These are phyloP conservation scores for Proliferodiscus dingleyae DNA, from an alignment of 2,329 filamentous ascomycete genomes.

Conservation along the genomic window DNA sequence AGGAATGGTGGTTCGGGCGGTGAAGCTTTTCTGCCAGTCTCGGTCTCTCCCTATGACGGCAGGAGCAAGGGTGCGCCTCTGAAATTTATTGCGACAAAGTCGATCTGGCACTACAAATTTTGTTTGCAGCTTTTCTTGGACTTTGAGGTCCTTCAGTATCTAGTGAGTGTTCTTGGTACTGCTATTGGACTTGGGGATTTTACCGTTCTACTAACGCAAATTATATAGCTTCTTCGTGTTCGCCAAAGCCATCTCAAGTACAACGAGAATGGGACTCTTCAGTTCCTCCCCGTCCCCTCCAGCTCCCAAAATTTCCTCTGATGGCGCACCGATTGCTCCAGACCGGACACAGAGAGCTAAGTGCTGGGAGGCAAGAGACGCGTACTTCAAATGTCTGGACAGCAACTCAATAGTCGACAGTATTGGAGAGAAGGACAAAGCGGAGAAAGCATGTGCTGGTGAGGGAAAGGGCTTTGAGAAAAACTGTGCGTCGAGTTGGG, in stretches of 20 bases:
- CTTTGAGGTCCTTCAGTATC: too few species aligned
- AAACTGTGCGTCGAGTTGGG: constrained; percentile 88
- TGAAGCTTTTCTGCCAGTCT: background rate
- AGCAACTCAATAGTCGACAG: constrained; percentile 74
- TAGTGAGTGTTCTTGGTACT: too few species aligned
- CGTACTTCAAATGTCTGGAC: constrained; percentile 85
- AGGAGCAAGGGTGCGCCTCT: too few species aligned
- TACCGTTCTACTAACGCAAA: background rate
- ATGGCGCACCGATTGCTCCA: constrained; percentile 71
- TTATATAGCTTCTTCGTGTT: background rate
- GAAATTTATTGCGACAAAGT: too few species aligned
- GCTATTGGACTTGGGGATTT: too few species aligned
- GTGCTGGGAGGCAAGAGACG: constrained; percentile 88
- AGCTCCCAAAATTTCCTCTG: constrained; percentile 43
- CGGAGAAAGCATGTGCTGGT: constrained; percentile 51
- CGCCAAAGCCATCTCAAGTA: background rate
- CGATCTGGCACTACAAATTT: too few species aligned
- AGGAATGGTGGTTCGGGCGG: background rate
- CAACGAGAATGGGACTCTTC: constrained; percentile 51
- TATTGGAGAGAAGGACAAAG: constrained; percentile 51
- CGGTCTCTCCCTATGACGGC: too few species aligned
- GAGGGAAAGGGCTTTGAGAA: constrained; percentile 68
- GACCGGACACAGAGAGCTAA: constrained; percentile 72
- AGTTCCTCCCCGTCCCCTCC: constrained; percentile 30
- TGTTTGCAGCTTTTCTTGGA: too few species aligned